Evolutionary conservation across 1,284 basidiomycete species (phyloP), one percentile per base, ranked within the genome.

Genomic region (Caloboletus firmus): DNA sequence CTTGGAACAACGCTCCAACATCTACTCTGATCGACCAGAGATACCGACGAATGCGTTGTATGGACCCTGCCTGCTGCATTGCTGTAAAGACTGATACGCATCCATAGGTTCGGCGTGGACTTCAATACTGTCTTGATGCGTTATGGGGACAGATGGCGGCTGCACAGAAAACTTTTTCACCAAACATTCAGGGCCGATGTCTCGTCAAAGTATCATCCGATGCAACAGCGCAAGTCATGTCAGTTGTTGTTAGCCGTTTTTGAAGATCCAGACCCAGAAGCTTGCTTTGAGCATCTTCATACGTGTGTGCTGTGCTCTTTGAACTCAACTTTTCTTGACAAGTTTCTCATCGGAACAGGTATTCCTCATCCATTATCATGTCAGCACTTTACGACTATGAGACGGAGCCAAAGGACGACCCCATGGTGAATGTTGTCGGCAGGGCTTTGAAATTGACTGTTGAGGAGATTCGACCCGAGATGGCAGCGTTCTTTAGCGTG

Each of bases 51-150:
- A 53, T 30, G 17, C 37, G 5, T 22, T 66, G 61, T 56, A 66
- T n/a, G 41, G n/a, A 28, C 26, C 40, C 89, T 78, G 66, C 88
- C 89, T 47, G 95, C 92, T 24, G 93, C 80, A 10, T 83, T 34
- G 13, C 2, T 20, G 1, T 5, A n/a, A 12, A 12, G n/a, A 30
- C n/a, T 51, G 5, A 58, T 34, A 15, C 15, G 5, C 63, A 6
- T 57, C 73, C 31, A 11, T 37, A 63, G 66, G 17, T 67, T 67
- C 39, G 64, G 55, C 4, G 11, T 67, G 4, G 58, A 43, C 39
- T 65, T 62, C 45, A 63, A 52, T n/a, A 65, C 62, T 1, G 49
- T 63, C 12, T 32, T 63, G 24, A 51, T 67, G 45, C 45, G 6
- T 45, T 63, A 66, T 30, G 64, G 60, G 26, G 54, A 49, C 18